A percentile compares a stretch with the other conserved stretches of the same genome.
phyloP scores from a whole-genome alignment of 2,329 filamentous ascomycete species.

The Diaporthe eres region DNA sequence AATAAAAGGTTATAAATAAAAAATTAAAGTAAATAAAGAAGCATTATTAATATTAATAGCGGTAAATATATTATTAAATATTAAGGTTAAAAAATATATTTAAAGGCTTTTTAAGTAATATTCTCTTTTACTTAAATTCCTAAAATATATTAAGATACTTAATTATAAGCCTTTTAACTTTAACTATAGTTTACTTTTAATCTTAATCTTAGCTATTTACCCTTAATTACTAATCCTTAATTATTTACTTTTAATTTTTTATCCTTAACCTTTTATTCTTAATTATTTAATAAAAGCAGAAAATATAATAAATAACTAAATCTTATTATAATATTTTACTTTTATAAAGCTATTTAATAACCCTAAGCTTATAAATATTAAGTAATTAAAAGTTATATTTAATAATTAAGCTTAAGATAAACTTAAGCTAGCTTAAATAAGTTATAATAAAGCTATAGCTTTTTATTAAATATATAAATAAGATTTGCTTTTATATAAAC shows the following conservation, averaged over 20 bases:
- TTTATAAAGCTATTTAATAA: background rate
- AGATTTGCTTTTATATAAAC: background rate
- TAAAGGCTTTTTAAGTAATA: background rate
- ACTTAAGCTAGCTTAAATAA: background rate
- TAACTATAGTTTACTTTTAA: background rate
- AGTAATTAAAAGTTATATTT: background rate
- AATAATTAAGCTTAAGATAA: background rate
- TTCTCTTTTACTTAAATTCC: background rate
- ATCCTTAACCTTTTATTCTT: background rate
- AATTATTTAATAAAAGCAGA: background rate
- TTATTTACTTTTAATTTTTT: background rate
- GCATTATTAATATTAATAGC: background rate
- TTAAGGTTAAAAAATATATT: background rate
- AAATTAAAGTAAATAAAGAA: background rate
- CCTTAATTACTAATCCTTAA: background rate
- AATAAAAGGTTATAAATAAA: background rate
- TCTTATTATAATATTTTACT: background rate
- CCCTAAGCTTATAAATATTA: background rate
- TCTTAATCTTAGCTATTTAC: background rate
- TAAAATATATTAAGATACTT: background rate
- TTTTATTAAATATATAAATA: background rate
- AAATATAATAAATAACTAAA: background rate
- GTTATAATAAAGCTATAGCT: background rate
- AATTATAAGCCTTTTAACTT: background rate
- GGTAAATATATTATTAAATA: background rate